Base-by-base conservation (phyloP, 805 yeast genomes). In the Monosporozyma unispora region DNA sequence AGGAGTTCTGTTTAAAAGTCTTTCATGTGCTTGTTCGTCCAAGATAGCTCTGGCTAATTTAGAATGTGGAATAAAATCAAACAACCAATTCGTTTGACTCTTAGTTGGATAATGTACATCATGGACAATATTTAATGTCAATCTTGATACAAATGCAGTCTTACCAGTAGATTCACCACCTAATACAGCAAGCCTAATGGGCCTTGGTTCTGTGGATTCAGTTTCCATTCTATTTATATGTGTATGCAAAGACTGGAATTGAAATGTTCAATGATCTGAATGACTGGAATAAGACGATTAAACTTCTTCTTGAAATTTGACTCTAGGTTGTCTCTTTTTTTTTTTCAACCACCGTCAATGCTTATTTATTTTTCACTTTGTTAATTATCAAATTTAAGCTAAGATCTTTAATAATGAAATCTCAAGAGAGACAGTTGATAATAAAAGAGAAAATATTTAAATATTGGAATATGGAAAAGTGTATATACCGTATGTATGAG, bases 41-140 rank as follows among this genome's bases (percentile, higher is more conserved):
- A 79, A 52, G 2, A 79, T 55, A 0, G 76, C 67, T 31, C 73
- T 66, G 0, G 79, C 67, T 16, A 61, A 53, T 0, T 53, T 54
- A 12, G 68, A 59, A 16, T 57, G 57, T 0, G 90, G 81, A 5
- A 59, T 62, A 58, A 72, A 84, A 18, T 78, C 79, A 51, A 81
- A 73, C 38, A 84, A 61, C 50, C 80, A 70, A 23, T 87, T 79
- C 3, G 77, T 77, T 50, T 81, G 80, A 49, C 73, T 76, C 42
- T 76, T 70, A 3, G 91, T 85, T 4, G 93, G 95, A 57, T 85
- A 85, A 61, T 85, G 83, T 0, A 84, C 84, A 51, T 82, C 89
- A 46, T 79, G 72, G 49, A 75, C 79, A 23, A 71, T 70, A 23
- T 76, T 75, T 19, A 75, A 66, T 1, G 74, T 69, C 14, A 81